These are phyloP conservation scores for Lachnellula hyalina DNA, from an alignment of 2,329 filamentous ascomycete species.

Conservation along the genomic window DNA sequence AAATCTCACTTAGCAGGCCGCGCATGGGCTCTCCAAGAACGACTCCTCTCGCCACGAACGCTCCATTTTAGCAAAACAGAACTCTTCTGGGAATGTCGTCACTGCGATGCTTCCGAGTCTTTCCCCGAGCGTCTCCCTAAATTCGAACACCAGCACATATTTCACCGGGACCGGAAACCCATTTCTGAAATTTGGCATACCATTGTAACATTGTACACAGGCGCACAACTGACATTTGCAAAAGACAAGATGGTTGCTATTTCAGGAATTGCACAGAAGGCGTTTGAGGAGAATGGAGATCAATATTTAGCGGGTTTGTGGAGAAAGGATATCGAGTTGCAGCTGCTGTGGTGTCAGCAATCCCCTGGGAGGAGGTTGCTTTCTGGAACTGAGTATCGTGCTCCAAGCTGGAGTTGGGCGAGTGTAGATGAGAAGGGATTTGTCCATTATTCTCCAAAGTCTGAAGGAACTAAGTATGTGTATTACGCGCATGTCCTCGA, in stretches of 20 bases:
- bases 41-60: constrained; percentile 13
- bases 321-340: constrained; percentile 7
- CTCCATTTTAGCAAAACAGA: constrained; percentile 12
- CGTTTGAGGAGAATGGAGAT: constrained; percentile 3
- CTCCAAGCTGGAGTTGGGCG: constrained; percentile 1
- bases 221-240: constrained; percentile 1
- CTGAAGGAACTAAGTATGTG: not conserved
- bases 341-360: constrained; percentile 5
- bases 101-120: constrained; percentile 2
- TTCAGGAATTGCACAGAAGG: constrained; percentile 4
- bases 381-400: not conserved
- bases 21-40: constrained; percentile 18
- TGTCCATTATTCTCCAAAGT: not conserved
- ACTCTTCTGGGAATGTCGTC: constrained; percentile 20
- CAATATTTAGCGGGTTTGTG: constrained; percentile 9
- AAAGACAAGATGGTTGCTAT: constrained; percentile 11
- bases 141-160: not conserved
- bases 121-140: constrained; percentile 4
- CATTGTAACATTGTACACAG: constrained; percentile 4
- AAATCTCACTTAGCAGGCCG: constrained; percentile 7
- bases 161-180: constrained; percentile 1
- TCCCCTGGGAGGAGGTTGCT: not conserved
- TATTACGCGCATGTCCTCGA: not conserved
- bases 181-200: constrained; percentile 4
- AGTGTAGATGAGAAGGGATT: constrained; percentile 1